These are phyloP conservation scores for Trichosanthes cucumerina DNA, from an alignment of 306 rosid genomes.

Conservation along the genomic window DNA sequence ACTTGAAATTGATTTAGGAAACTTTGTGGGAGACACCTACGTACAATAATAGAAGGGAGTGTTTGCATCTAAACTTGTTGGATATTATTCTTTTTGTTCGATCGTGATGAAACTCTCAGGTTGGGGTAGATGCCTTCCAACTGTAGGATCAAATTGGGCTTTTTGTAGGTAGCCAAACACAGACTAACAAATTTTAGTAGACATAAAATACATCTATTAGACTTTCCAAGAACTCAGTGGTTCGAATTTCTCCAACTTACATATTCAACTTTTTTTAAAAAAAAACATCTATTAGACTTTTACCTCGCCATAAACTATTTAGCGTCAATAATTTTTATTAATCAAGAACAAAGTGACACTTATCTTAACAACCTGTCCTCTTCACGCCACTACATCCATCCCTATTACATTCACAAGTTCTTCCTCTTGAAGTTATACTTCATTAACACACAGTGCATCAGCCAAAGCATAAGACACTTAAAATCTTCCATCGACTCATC, in stretches of 20 bases:
- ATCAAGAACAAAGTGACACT: neutral
- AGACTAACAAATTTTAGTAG: neutral
- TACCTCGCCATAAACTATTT: neutral
- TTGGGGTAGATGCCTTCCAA: neutral
- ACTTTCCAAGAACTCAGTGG: neutral
- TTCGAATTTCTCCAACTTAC: too few species aligned
- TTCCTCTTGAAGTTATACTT: neutral
- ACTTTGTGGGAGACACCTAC: neutral
- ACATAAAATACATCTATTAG: neutral
- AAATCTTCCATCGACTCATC: neutral
- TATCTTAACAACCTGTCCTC: neutral
- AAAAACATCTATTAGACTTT: neutral
- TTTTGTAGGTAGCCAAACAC: neutral
- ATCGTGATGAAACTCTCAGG: neutral
- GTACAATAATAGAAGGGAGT: neutral
- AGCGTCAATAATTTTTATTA: neutral
- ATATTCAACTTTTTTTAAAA: too few species aligned
- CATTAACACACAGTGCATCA: neutral
- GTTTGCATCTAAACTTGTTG: neutral
- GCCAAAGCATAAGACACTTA: neutral
- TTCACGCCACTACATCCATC: neutral
- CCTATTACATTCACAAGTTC: neutral
- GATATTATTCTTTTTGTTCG: neutral
- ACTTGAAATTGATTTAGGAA: neutral
- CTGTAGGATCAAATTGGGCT: neutral